Conservation (phyloP, 768 basidiomycete species). For the Cystofilobasidium capitatum region DNA sequence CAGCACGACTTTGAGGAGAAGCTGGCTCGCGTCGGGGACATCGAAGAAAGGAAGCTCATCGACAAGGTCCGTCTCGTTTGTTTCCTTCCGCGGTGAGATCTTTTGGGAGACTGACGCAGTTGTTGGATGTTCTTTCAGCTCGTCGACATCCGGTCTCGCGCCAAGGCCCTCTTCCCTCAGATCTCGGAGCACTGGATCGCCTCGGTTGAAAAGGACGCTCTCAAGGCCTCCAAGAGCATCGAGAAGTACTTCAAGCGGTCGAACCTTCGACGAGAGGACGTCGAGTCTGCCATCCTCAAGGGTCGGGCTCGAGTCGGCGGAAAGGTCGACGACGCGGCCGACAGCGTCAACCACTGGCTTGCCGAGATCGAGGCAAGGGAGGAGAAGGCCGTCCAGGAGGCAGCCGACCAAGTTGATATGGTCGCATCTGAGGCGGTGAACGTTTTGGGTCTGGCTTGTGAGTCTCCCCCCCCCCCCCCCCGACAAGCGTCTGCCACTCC, state of each 20-base stretch:
- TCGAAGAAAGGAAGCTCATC: constrained; percentile 27
- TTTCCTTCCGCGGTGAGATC: neutral
- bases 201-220: constrained; percentile 32
- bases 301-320: neutral
- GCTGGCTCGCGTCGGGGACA: constrained; percentile 9
- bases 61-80: constrained; percentile 29
- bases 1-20: constrained; percentile 22
- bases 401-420: constrained; percentile 23
- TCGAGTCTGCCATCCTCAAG: constrained; percentile 10
- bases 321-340: constrained; percentile 19
- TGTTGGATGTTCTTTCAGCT: constrained; percentile 7
- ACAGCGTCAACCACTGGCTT: constrained; percentile 10
- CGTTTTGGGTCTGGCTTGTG: constrained; percentile 26
- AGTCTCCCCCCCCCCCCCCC: constrained; percentile 26
- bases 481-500: constrained; percentile 14
- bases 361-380: constrained; percentile 26
- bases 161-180: constrained; percentile 26
- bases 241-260: constrained; percentile 34
- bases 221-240: constrained; percentile 32
- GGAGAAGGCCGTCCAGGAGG: constrained; percentile 28
- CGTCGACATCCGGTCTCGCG: constrained; percentile 14
- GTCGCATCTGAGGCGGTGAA: constrained; percentile 26
- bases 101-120: neutral
- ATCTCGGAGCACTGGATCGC: constrained; percentile 25
- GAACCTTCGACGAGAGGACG: constrained; percentile 28